phyloP scores from a whole-genome alignment of 2,329 filamentous ascomycete genomes.

The Hypoxylon sp. region DNA sequence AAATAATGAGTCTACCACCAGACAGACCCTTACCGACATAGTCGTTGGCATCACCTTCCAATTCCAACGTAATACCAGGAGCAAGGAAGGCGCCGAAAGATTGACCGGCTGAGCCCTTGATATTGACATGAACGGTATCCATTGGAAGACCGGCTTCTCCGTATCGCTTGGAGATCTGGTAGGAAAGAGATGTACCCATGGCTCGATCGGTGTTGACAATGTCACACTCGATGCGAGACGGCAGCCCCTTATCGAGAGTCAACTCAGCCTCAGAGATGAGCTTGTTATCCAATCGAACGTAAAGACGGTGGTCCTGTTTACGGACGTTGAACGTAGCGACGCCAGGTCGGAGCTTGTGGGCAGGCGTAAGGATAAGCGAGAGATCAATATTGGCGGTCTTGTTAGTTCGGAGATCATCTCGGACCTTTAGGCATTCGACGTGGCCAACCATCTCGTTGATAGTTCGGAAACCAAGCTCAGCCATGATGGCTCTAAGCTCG shows the following conservation, averaged over 20 bases:
- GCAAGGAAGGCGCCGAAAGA: conserved; percentile 96
- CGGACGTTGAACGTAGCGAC: conserved; percentile 98
- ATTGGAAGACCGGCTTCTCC: conserved; percentile 90
- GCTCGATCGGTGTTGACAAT: conserved; percentile 97
- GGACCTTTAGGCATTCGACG: conserved; percentile 86
- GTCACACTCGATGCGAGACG: conserved; percentile 93
- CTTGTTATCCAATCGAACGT: conserved; percentile 96
- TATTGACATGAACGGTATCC: conserved; percentile 96
- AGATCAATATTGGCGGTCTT: conserved; percentile 96
- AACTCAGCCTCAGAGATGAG: conserved; percentile 95
- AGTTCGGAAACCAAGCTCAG: conserved; percentile 91
- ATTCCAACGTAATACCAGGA: conserved; percentile 91
- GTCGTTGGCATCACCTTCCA: conserved; percentile 96
- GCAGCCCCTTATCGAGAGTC: conserved; percentile 93
- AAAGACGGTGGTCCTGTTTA: conserved; percentile 96
- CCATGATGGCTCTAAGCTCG: conserved; percentile 97
- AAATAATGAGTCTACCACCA: conserved; percentile 92
- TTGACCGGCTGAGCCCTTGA: conserved; percentile 95
- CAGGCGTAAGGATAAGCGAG: conserved; percentile 91
- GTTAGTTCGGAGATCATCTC: conserved; percentile 87
- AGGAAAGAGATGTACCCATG: conserved; percentile 92
- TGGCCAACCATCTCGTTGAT: conserved; percentile 98
- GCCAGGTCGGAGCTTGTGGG: conserved; percentile 94
- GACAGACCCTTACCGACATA: conserved; percentile 97
- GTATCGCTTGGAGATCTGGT: conserved; percentile 94